A percentile compares a stretch with the other conserved stretches of the same genome.
These are phyloP conservation scores for Chiua sp. DNA, from an alignment of 1,284 basidiomycete genomes.

Conservation along the genomic window DNA sequence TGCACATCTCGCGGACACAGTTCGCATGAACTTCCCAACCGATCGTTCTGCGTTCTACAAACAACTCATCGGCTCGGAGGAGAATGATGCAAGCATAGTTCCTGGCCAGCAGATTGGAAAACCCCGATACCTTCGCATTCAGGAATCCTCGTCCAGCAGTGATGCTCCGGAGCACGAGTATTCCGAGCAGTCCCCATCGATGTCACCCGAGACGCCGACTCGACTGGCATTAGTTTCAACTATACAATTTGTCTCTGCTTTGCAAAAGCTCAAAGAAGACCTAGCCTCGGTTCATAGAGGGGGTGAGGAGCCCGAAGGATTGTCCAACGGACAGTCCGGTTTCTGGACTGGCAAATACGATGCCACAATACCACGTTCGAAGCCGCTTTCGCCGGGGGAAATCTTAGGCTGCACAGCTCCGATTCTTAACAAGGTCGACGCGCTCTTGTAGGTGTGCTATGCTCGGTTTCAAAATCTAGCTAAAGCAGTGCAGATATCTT, in stretches of 20 bases:
- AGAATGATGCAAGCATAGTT: slow-evolving; percentile 50
- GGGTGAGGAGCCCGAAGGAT: no score
- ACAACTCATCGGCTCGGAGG: slow-evolving; percentile 61
- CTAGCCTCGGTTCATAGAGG: slow-evolving; percentile 50
- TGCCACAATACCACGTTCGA: slow-evolving; percentile 85
- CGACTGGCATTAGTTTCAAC: slow-evolving; percentile 91
- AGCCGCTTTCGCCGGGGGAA: slow-evolving; percentile 96
- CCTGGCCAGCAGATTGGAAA: slow-evolving; percentile 59
- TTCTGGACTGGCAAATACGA: slow-evolving; percentile 76
- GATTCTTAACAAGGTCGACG: slow-evolving; percentile 79
- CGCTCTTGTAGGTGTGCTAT: slow-evolving; percentile 70
- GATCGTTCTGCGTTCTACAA: slow-evolving; percentile 67
- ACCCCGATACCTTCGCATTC: slow-evolving; percentile 60
- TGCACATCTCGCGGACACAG: slow-evolving; percentile 79
- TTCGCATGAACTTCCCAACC: slow-evolving; percentile 91
- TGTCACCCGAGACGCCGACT: slow-evolving; percentile 50
- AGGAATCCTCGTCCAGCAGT: slow-evolving; percentile 40
- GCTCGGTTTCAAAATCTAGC: slow-evolving; percentile 7
- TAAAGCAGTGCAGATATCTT: slow-evolving; percentile 74
- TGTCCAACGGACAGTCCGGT: no score
- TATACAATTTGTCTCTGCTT: slow-evolving; percentile 92
- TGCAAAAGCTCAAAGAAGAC: slow-evolving; percentile 86
- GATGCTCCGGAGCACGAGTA: slow-evolving; percentile 5
- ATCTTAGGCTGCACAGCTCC: slow-evolving; percentile 98
- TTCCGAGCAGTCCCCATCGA: not conserved